Base-by-base conservation (phyloP, 352 stramenopile species). In the Globisporangium okanoganense region DNA sequence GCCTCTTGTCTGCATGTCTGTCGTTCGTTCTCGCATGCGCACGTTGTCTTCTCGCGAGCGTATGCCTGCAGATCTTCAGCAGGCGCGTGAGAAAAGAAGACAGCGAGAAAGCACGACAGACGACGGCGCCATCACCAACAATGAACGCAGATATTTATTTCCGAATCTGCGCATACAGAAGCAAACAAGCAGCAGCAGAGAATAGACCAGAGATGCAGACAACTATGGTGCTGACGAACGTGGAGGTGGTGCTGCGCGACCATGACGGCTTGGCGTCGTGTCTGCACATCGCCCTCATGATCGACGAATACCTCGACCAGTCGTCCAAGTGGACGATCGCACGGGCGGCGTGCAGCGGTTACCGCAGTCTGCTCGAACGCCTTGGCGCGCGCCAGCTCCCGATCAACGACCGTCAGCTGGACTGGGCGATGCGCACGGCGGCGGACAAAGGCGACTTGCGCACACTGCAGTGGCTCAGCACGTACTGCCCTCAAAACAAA, bases 361-460 rank as follows among this genome's bases (percentile, higher is more conserved):
- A 79, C 64, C 53, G 74, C 58, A 72, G 75, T 61, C 66, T 89
- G 56, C 72, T 88, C 14, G 56, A 83, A 55, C 76, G 71, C 2
- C 62, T 92, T 29, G 73, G 75, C 5, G 65, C 61, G 31, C 63
- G 64, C 31, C 70, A 82, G 43, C 22, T 57, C 20, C 66, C 70
- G 8, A 72, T 90, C 31, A 69, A 72, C 29, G 62, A 76, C 22
- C 72, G 70, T 13, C 73, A 92, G 43, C 67, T 92, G 18, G 82
- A 90, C 65, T 87, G 82, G 72, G 78, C 76, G 14, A 77, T 89
- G 50, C 78, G 82, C 49, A 85, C 69, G 16, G 85, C 85, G 9
- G 81, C 84, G 4, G 84, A 92, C 67, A 71, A 78, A n/a, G 82
- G 82, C 40, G 73, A 90, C 45, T 36, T 94, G 31, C 47, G 36